Evolutionary conservation across 2,329 filamentous ascomycete genomes (phyloP).

Genomic region (Didymella pomorum): DNA sequence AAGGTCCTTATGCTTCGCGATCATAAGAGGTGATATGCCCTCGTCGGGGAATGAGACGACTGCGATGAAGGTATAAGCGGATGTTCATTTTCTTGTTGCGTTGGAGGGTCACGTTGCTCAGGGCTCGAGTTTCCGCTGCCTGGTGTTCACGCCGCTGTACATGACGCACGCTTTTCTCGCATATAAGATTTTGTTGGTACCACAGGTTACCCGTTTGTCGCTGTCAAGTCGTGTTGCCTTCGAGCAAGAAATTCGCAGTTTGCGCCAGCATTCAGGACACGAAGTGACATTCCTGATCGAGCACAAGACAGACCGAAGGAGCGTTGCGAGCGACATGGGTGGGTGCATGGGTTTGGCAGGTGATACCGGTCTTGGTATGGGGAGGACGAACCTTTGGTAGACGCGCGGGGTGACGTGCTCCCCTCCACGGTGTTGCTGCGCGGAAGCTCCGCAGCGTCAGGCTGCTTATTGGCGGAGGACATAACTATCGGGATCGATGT

Average conservation of each 20-base stretch:
- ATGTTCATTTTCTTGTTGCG: slow-evolving; percentile 12
- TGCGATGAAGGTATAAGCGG: slow-evolving; percentile 41
- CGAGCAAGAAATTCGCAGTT: neutral
- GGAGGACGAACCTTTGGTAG: slow-evolving; percentile 44
- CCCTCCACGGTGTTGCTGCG: slow-evolving; percentile 17
- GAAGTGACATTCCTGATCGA: neutral
- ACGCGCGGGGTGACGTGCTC: slow-evolving; percentile 38
- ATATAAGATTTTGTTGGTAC: neutral
- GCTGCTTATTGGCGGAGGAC: slow-evolving; percentile 41
- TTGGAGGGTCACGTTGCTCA: slow-evolving; percentile 8
- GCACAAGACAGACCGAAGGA: neutral
- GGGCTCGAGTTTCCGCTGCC: neutral
- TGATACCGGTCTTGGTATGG: slow-evolving; percentile 12
- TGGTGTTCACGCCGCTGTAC: slow-evolving; percentile 4
- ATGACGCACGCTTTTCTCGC: neutral
- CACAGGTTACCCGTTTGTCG: neutral
- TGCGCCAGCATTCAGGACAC: neutral
- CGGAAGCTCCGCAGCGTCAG: slow-evolving; percentile 25
- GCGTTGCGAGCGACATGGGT: neutral
- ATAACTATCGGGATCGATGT: slow-evolving; percentile 24
- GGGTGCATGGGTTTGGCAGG: slow-evolving; percentile 15
- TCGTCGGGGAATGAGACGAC: slow-evolving; percentile 59
- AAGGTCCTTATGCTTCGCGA: slow-evolving; percentile 55
- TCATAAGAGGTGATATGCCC: slow-evolving; percentile 57
- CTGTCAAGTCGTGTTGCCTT: neutral